Evolutionary conservation across 768 basidiomycete species (phyloP), one percentile per base, ranked within the genome.

Genomic region (Calocybe cyanea): DNA sequence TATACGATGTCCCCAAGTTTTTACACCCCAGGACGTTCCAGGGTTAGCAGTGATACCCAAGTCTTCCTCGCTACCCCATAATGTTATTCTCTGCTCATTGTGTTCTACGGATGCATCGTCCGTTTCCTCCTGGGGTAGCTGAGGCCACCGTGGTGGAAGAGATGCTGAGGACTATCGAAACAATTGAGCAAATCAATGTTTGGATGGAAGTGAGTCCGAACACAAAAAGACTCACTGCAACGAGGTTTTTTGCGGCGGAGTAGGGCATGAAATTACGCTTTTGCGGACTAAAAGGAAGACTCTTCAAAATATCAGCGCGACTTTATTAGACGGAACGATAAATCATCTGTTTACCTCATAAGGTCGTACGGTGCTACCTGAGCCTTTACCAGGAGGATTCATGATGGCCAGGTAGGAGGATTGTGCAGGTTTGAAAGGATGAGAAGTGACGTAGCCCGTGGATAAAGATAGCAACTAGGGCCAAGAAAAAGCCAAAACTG

Each of bases 251-350:
- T 40, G 37, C 42, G 23, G 41, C 32, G 3, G 33, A 34, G 20
- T 48, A 48, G 2, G 46, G 46, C 13, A 25, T 34, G 25, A 48
- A 41, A 31, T 36, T 48, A 4, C 46, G 46, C 17, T 20, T 14
- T 1, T 15, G 14, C 13, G 45, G 32, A 21, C 45, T 40, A 8
- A 25, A 41, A 1, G 31, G 38, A 15, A 41, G 39, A 30, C 32
- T 40, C 45, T 41, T 28, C 11, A 28, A 6, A 28, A 11, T 28
- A 11, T 28, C 25, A 28, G 25, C 25, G 11, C 11, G 11, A 6
- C 5, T 28, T 6, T 28, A 5, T 28, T 11, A 28, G 25, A 5
- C 25, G 25, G 11, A 5, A 28, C 7, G 39, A 19, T 10, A n/a
- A 14, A 7, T 24, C 17, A 8, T 41, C 25, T 3, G 24, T 7